Conservation (phyloP, 371 early-diverging fungal species). For the Encephalitozoon cuniculi region DNA sequence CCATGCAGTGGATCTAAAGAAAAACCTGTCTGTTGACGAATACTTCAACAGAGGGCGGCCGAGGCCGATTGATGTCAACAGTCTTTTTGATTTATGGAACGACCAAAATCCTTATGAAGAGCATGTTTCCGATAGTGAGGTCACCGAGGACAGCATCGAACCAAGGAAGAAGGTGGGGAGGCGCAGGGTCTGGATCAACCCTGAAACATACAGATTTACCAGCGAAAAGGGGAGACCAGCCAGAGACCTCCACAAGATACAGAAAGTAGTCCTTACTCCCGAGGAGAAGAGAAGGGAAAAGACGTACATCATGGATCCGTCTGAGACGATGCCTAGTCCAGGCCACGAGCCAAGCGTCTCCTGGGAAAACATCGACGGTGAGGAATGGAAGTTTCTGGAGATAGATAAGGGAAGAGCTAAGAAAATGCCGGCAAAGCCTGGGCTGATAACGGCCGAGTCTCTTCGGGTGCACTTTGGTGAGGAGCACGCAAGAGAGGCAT, state of each 20-base stretch:
- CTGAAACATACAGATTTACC: background rate
- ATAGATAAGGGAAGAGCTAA: background rate
- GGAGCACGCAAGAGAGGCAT: constrained; percentile 39
- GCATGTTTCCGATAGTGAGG: background rate
- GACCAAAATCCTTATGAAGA: background rate
- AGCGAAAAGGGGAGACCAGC: background rate
- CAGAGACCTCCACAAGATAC: background rate
- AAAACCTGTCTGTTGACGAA: constrained; percentile 21
- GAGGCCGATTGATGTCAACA: background rate
- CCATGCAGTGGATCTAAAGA: background rate
- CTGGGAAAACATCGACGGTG: background rate
- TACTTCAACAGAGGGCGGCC: constrained; percentile 49
- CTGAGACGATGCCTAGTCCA: background rate
- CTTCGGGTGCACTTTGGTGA: constrained; percentile 29
- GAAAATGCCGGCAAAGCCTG: constrained; percentile 7
- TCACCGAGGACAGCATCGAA: background rate
- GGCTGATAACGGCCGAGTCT: constrained; percentile 48
- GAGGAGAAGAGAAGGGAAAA: background rate
- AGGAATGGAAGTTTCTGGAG: background rate
- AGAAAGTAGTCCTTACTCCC: background rate
- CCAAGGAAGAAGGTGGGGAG: background rate
- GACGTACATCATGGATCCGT: background rate
- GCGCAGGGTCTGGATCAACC: background rate
- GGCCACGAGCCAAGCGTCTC: background rate
- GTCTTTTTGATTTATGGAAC: constrained; percentile 29